Conservation (phyloP, 805 yeast species). For the Candida ovalis region DNA sequence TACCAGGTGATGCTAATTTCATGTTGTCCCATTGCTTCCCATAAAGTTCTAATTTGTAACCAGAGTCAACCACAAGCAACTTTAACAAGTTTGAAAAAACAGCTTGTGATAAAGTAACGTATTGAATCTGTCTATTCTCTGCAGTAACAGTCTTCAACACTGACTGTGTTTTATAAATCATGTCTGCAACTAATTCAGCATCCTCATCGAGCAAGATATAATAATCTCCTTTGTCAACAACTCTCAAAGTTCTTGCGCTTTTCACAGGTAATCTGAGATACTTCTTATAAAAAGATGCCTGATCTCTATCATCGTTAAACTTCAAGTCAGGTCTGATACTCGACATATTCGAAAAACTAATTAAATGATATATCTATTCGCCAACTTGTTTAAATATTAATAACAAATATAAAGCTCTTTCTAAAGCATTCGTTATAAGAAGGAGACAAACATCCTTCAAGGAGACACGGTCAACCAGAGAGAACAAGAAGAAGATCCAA, state of each 20-base stretch:
- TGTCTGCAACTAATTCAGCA: conserved; percentile 79
- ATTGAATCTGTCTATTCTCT: conserved; percentile 42
- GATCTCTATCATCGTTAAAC: conserved; percentile 51
- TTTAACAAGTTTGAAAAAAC: conserved; percentile 64
- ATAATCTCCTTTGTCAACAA: conserved; percentile 81
- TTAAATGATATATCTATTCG: background rate
- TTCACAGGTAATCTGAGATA: conserved; percentile 48
- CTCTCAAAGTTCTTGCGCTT: conserved; percentile 51
- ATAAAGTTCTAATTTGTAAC: conserved; percentile 78
- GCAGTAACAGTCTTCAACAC: conserved; percentile 55
- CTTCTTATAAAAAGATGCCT: conserved; percentile 42
- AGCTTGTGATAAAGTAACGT: conserved; percentile 75
- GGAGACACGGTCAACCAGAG: no score
- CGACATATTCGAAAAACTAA: conserved; percentile 14
- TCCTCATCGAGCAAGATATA: conserved; percentile 71
- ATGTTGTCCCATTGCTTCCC: conserved; percentile 57
- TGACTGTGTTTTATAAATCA: conserved; percentile 76
- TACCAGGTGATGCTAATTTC: conserved; percentile 84
- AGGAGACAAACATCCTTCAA: no score
- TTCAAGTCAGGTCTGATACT: conserved; percentile 50
- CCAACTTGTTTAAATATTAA: no score
- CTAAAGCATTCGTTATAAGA: no score
- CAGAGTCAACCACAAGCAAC: conserved; percentile 63
- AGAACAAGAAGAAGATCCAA: no score
- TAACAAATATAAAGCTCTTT: no score